Percentiles rank a stretch among this genome's conserved stretches.
Conservation (phyloP, 257 asterid species). For the Schizonepeta tenuifolia region DNA sequence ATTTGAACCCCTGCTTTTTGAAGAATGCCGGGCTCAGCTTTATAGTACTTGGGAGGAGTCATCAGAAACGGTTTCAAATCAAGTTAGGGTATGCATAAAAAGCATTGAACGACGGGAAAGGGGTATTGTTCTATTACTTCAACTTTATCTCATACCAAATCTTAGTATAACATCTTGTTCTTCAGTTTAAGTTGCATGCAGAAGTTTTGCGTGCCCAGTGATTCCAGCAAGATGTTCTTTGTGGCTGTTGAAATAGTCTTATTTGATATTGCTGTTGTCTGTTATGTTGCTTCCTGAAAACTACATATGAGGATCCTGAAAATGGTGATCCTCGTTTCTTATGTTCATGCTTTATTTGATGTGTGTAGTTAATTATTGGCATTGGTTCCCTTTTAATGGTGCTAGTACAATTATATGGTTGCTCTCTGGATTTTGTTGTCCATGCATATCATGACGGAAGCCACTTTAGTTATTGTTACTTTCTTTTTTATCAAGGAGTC, state of each 20-base stretch:
- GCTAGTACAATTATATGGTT: not conserved
- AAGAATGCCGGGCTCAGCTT: conserved; percentile 96
- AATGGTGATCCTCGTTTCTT: conserved; percentile 22
- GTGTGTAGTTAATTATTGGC: not conserved
- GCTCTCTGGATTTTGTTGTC: not conserved
- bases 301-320: conserved; percentile 21
- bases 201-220: conserved; percentile 21
- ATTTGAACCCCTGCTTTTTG: conserved; percentile 97
- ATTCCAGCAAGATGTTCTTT: conserved; percentile 21
- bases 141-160: conserved; percentile 16
- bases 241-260: conserved; percentile 15
- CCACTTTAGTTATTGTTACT: conserved; percentile 9
- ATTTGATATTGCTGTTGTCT: conserved; percentile 30
- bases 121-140: conserved; percentile 53
- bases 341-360: conserved; percentile 12
- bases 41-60: conserved; percentile 94
- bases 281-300: conserved; percentile 23
- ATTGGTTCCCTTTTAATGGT: not conserved
- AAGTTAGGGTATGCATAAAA: conserved; percentile 78
- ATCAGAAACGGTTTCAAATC: conserved; percentile 62
- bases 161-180: conserved; percentile 2
- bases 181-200: conserved; percentile 20
- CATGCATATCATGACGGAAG: conserved; percentile 11
- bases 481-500: not conserved
- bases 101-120: conserved; percentile 90